Evolutionary conservation across 495 filamentous ascomycete genomes (phyloP), one percentile per base, ranked within the genome.

Genomic region (Hypoxylon trugodes): DNA sequence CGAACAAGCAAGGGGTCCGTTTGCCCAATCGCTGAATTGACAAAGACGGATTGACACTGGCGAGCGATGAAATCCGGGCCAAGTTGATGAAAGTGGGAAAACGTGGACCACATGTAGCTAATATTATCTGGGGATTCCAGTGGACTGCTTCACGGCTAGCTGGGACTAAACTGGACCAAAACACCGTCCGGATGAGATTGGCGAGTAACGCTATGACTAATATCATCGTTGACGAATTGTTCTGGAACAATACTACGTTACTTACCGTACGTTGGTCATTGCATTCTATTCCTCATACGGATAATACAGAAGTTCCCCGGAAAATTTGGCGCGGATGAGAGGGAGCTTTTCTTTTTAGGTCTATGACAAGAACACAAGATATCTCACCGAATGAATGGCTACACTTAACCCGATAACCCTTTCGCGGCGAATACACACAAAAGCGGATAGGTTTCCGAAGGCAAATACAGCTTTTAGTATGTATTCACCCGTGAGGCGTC

Each of bases 201-300:
- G 61, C 61, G 54, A 59, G 54, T 9, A 55, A 28, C 49, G 50
- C 42, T 56, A 66, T 51, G 62, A 60, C 49, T 45, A 56, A 59
- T 49, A n/a, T 6, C 15, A 25, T 22, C 21, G 18, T 15, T 21
- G 41, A 25, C 41, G 62, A 60, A 66, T 51, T 56, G 37, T 66
- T 66, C 62, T 66, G 30, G 62, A 65, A 66, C 45, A 21, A 60
- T 66, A 50, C 48, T 41, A 54, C 55, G 49, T 54, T 60, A 45
- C 55, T 36, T 59, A 57, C n/a, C 6, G 10, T 38, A 51, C 9
- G 21, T 8, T 1, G 6, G 40, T 37, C n/a, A n/a, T n/a, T n/a
- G n/a, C n/a, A n/a, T n/a, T n/a, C n/a, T n/a, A n/a, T n/a, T n/a
- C n/a, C n/a, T n/a, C n/a, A n/a, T n/a, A n/a, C n/a, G n/a, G n/a